Evolutionary conservation across 2,329 filamentous ascomycete species (phyloP).

Genomic region (Epichloe coenophiala): DNA sequence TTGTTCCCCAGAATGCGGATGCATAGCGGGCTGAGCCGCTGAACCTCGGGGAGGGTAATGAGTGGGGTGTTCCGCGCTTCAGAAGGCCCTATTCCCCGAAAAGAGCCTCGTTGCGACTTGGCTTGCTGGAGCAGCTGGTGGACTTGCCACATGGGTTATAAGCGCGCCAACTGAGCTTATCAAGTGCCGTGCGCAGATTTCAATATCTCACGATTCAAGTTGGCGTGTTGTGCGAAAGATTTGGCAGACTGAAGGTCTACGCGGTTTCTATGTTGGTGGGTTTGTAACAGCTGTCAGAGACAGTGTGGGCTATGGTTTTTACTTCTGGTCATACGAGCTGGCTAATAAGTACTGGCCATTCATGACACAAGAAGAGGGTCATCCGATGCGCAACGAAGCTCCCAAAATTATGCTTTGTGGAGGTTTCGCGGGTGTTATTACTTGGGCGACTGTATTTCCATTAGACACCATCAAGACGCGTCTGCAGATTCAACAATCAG

Average conservation of each 20-base stretch:
- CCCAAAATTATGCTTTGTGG: conserved; percentile 66
- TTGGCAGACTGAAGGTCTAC: conserved; percentile 40
- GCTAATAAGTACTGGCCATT: conserved; percentile 45
- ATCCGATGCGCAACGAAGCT: conserved; percentile 29
- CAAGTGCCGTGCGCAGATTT: conserved; percentile 75
- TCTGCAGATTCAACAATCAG: conserved; percentile 58
- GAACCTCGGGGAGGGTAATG: conserved; percentile 54
- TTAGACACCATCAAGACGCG: conserved; percentile 86
- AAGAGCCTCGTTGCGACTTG: conserved; percentile 55
- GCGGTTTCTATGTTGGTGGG: conserved; percentile 71
- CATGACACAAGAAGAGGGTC: conserved; percentile 7
- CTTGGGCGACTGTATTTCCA: conserved; percentile 84
- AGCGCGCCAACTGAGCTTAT: conserved; percentile 82
- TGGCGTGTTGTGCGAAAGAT: conserved; percentile 52
- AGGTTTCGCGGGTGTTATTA: conserved; percentile 73
- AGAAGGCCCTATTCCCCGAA: conserved; percentile 6
- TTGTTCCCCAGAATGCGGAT: conserved; percentile 84
- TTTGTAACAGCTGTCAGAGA: conserved; percentile 70
- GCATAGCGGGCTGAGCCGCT: conserved; percentile 63
- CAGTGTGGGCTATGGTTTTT: conserved; percentile 90
- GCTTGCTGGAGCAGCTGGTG: conserved; percentile 67
- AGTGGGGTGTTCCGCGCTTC: conserved; percentile 21
- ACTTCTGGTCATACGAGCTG: conserved; percentile 87
- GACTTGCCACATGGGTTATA: conserved; percentile 72
- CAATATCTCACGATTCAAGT: conserved; percentile 35